Conservation (phyloP, 208 protist species). For the Naegleria gruberi region DNA sequence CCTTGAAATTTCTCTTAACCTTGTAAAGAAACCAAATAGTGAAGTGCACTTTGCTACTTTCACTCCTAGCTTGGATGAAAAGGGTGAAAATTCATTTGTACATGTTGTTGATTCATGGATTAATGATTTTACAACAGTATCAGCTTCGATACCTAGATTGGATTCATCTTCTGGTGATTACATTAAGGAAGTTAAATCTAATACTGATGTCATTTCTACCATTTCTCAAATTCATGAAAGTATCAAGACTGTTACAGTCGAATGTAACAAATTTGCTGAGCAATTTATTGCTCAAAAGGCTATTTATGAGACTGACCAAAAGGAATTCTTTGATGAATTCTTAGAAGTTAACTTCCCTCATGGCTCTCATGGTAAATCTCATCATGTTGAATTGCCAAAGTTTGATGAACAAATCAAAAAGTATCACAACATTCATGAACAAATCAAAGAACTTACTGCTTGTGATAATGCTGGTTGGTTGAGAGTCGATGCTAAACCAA, state of each 20-base stretch:
- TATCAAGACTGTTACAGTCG: not conserved
- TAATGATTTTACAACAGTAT: conserved; percentile 25
- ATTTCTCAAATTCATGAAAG: conserved; percentile 21
- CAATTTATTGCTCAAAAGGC: conserved; percentile 73
- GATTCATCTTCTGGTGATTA: conserved; percentile 20
- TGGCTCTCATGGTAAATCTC: not conserved
- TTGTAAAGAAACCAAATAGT: not conserved
- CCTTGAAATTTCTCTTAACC: not conserved
- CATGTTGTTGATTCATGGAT: conserved; percentile 31
- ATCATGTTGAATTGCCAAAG: not conserved
- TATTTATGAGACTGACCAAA: conserved; percentile 79
- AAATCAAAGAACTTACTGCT: conserved; percentile 69
- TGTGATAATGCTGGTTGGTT: conserved; percentile 77
- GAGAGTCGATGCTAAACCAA: conserved; percentile 83
- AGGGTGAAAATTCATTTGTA: not conserved
- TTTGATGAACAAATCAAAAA: conserved; percentile 36
- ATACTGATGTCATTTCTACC: not conserved
- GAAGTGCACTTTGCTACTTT: not conserved
- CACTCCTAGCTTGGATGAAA: not conserved
- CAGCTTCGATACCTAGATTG: conserved; percentile 19
- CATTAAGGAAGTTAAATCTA: conserved; percentile 6
- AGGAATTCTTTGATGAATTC: conserved; percentile 71
- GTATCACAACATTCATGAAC: conserved; percentile 20
- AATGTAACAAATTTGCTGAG: conserved; percentile 33
- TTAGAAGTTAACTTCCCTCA: conserved; percentile 34